A percentile compares a stretch with the other conserved stretches of the same genome.
Conservation (phyloP, 495 filamentous ascomycete species). For the Podospora conica region DNA sequence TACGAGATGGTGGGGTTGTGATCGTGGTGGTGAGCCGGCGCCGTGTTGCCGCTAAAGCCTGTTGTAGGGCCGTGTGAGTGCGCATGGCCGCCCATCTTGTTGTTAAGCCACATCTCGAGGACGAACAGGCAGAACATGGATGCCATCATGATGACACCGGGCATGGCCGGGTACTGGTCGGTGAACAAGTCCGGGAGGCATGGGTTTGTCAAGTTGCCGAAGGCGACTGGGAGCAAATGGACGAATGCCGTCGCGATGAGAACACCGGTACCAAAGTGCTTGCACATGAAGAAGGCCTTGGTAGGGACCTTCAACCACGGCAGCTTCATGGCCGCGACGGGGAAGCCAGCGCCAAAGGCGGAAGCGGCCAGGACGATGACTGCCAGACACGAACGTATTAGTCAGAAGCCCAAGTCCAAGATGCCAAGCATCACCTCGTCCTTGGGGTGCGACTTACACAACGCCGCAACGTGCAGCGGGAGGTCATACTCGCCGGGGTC, state of each 20-base stretch:
- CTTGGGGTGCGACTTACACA: slow-evolving; percentile 38
- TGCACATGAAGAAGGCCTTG: slow-evolving; percentile 49
- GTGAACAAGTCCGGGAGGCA: slow-evolving; percentile 54
- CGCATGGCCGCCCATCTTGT: slow-evolving; percentile 36
- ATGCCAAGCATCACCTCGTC: neutral
- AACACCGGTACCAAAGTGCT: slow-evolving; percentile 66
- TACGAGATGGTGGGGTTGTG: neutral
- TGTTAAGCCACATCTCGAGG: slow-evolving; percentile 51
- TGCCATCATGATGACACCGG: slow-evolving; percentile 54
- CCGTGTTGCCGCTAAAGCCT: slow-evolving; percentile 29
- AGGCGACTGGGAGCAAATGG: slow-evolving; percentile 55
- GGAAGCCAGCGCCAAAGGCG: slow-evolving; percentile 45
- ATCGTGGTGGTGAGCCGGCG: slow-evolving; percentile 10
- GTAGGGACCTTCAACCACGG: slow-evolving; percentile 48
- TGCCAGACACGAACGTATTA: slow-evolving; percentile 2
- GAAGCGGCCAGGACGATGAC: slow-evolving; percentile 37
- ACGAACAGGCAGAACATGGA: slow-evolving; percentile 51
- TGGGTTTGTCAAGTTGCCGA: slow-evolving; percentile 49
- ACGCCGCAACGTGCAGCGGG: slow-evolving; percentile 39
- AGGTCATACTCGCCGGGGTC: slow-evolving; percentile 44
- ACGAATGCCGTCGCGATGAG: slow-evolving; percentile 65
- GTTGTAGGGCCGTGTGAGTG: slow-evolving; percentile 46
- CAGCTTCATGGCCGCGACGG: slow-evolving; percentile 49
- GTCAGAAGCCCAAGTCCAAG: slow-evolving; percentile 13
- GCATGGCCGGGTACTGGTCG: slow-evolving; percentile 50